These are phyloP conservation scores for Bathelium albidoporum DNA, from an alignment of 495 filamentous ascomycete genomes.

Conservation along the genomic window DNA sequence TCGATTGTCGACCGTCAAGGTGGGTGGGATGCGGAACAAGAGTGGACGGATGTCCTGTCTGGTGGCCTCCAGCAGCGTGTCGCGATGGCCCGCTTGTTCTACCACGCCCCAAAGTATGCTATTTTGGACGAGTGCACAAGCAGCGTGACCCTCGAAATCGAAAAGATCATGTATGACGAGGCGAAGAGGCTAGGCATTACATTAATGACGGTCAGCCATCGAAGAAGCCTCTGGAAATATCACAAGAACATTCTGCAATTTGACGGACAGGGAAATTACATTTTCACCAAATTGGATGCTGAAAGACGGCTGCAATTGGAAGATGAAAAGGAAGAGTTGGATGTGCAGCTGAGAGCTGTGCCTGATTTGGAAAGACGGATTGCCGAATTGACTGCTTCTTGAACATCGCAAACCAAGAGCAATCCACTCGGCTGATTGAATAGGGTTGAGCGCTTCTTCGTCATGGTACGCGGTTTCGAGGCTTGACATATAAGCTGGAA, in stretches of 20 bases:
- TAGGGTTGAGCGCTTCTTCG: neutral
- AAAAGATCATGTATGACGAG: constrained; percentile 92
- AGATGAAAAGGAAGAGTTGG: constrained; percentile 94
- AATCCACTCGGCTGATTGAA: neutral
- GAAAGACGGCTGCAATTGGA: constrained; percentile 76
- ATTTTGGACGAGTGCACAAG: constrained; percentile 97
- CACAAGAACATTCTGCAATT: constrained; percentile 91
- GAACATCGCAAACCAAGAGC: neutral
- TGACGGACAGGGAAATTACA: constrained; percentile 82
- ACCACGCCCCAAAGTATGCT: constrained; percentile 82
- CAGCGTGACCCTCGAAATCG: constrained; percentile 83
- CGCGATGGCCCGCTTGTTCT: constrained; percentile 93
- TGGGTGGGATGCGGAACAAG: constrained; percentile 90
- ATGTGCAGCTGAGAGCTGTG: constrained; percentile 68
- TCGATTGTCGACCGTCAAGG: constrained; percentile 69
- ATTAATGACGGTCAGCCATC: constrained; percentile 89
- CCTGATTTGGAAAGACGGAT: constrained; percentile 81
- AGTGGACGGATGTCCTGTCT: constrained; percentile 88
- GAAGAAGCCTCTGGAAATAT: constrained; percentile 90
- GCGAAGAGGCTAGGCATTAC: constrained; percentile 87
- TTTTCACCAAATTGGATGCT: constrained; percentile 86
- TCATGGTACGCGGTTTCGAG: neutral
- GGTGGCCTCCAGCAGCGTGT: constrained; percentile 93
- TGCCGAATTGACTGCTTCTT: constrained; percentile 52
- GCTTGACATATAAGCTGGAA: neutral